Base-by-base conservation (phyloP, 2,329 filamentous ascomycete genomes). In the Venturia carpophila region DNA sequence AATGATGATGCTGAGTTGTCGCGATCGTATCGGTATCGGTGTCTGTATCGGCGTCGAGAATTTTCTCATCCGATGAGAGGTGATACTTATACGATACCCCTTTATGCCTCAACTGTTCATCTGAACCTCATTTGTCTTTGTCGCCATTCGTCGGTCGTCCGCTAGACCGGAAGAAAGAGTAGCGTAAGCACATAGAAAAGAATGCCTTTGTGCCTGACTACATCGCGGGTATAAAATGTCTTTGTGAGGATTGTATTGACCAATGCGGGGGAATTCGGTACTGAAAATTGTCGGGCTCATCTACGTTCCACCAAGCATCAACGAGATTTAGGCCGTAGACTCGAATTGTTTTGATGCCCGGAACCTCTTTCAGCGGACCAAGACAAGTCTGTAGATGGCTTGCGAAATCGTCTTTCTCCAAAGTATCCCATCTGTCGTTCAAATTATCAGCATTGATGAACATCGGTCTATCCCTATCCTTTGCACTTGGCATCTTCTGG, bases 91-190 rank as follows among this genome's bases (percentile, higher is more conserved):
- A 34, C 17, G 5, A 2, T n/a, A 11, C 15, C 15, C 52, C 52
- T 58, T 58, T 58, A 21, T 58, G 19, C 30, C 30, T 30, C 10
- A n/a, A n/a, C 52, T 11, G 49, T 58, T 58, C 52, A 37, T 58
- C 5, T 52, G 24, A 27, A 52, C 47, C 27, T 34, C 52, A 37
- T 34, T 19, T 58, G 52, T 58, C 52, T 58, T 58, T 58, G 52
- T 58, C 30, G 52, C 30, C 52, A 58, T 37, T 34, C 19, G 52
- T 27, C 52, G 3, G 52, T 58, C 52, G 37, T 9, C 27, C 17
- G 15, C 52, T 62, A 62, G 60, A 39, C 21, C 60, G 30, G 15
- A 43, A 62, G 60, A 62, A 62, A 62, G 60, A 62, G 39, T 58
- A 37, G 52, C 21, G 19, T 19, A 5, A 42, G 37, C 30, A 43